phyloP scores from a whole-genome alignment of 345 rosid genomes.

The Lagerstroemia speciosa region DNA sequence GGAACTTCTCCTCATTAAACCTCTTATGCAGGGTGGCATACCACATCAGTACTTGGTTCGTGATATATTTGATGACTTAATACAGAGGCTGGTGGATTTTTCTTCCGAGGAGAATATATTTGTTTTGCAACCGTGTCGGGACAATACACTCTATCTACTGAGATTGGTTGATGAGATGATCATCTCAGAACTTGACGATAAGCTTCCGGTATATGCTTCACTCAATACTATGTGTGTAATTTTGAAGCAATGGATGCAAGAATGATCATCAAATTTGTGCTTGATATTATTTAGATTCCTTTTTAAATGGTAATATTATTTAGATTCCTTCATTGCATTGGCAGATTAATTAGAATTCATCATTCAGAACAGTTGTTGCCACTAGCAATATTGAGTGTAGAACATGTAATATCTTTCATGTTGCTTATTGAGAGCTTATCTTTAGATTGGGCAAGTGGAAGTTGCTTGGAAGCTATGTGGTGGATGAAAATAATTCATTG shows the following conservation, averaged over 20 bases:
- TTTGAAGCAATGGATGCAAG: too few species aligned
- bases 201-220: conserved; percentile 48
- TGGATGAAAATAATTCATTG: not conserved
- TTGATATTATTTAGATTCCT: not conserved
- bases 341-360: not conserved
- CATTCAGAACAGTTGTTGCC: not conserved
- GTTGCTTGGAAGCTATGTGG: not conserved
- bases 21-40: conserved; percentile 42
- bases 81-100: conserved; percentile 57
- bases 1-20: conserved; percentile 6
- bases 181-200: conserved; percentile 61
- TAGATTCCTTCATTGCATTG: not conserved
- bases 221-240: not conserved
- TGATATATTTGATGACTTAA: conserved; percentile 67
- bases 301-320: not conserved
- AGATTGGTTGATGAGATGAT: conserved; percentile 85
- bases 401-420: not conserved
- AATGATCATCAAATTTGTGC: not conserved
- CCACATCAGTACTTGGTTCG: conserved; percentile 52
- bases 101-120: conserved; percentile 79
- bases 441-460: not conserved
- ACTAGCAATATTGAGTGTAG: not conserved
- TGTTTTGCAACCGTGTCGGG: conserved; percentile 84
- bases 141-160: conserved; percentile 74
- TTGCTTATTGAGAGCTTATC: not conserved